Base-by-base conservation (phyloP, 331 rosid species). In the Saraca asoca region DNA sequence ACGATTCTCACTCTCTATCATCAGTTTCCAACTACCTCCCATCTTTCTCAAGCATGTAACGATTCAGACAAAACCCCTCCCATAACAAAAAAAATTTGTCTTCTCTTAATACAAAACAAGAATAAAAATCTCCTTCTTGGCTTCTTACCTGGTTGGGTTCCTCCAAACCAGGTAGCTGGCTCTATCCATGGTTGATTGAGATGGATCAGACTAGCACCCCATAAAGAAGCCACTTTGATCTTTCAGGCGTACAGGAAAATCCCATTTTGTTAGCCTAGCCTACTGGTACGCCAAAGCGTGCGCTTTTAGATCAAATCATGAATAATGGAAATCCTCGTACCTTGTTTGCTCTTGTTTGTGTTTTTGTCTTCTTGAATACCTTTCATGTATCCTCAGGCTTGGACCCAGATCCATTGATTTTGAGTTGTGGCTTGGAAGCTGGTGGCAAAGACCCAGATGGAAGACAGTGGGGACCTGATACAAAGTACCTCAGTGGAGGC, bases 251-350 rank as follows among this genome's bases (percentile, higher is more conserved):
- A 81, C 98, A 73, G 95, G 98, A 74, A 75, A 81, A 64, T 46
- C 35, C 18, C 9, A 12, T 5, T 19, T 45, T 3, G 7, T 56
- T 38, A 42, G 49, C 6, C 3, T 53, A 39, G 33, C 54, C 49
- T 15, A 85, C 95, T 91, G 87, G 95, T 92, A 82, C 88, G 91
- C 85, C 95, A 54, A 56, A 54, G 72, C 18, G 18, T 51, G 34
- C 58, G 29, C 19, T 57, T 35, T 31, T 6, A 8, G 58, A 38
- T 42, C 38, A 17, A 76, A 72, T 68, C 74, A 90, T 87, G 95
- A 51, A 38, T 35, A 14, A 24, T 24, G 31, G 18, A 60, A 50
- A 45, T 48, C 51, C 79, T 56, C 64, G 37, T 34, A n/a, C 58
- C 16, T 64, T 74, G 53, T 61, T 81, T 39, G 79, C 68, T 45